Evolutionary conservation across 2,329 filamentous ascomycete species (phyloP).

Genomic region (Paraphaeosphaeria sporulosa): DNA sequence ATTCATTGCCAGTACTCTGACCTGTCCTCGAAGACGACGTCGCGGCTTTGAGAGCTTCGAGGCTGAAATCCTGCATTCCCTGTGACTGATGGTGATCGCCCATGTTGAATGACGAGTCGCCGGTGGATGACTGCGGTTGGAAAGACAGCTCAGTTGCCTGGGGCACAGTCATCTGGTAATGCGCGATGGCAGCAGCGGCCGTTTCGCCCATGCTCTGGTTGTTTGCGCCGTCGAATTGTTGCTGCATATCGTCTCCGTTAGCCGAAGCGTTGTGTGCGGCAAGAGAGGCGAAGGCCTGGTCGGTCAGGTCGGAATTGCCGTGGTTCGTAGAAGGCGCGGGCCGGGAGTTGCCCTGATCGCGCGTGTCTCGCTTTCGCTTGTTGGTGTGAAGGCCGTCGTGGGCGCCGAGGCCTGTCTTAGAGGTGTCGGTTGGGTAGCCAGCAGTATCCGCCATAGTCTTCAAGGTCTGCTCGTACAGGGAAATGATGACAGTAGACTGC

Average conservation of each 20-base stretch:
- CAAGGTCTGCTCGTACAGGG: conserved; percentile 14
- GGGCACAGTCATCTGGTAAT: conserved; percentile 64
- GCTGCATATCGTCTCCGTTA: conserved; percentile 53
- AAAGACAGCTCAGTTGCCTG: conserved; percentile 64
- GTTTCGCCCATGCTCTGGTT: conserved; percentile 63
- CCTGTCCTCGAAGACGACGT: conserved; percentile 57
- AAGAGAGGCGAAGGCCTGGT: conserved; percentile 48
- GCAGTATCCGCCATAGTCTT: conserved; percentile 48
- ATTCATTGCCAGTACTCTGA: conserved; percentile 42
- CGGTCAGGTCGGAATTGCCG: conserved; percentile 43
- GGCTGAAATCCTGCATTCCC: conserved; percentile 50
- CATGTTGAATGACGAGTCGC: conserved; percentile 55
- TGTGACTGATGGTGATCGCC: conserved; percentile 52
- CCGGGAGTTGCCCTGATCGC: conserved; percentile 51
- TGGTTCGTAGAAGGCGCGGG: conserved; percentile 44
- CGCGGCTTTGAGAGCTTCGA: conserved; percentile 60
- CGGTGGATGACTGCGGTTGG: conserved; percentile 53
- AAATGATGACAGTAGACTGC: conserved; percentile 17
- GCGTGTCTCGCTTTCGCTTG: conserved; percentile 57
- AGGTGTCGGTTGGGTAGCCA: conserved; percentile 45
- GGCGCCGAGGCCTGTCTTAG: conserved; percentile 40
- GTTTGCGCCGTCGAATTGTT: conserved; percentile 58
- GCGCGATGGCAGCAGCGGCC: conserved; percentile 64
- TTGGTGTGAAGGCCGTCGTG: conserved; percentile 44
- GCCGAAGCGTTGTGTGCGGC: conserved; percentile 49